Conservation (phyloP, 2,329 filamentous ascomycete genomes). For the Bertia moriformis region DNA sequence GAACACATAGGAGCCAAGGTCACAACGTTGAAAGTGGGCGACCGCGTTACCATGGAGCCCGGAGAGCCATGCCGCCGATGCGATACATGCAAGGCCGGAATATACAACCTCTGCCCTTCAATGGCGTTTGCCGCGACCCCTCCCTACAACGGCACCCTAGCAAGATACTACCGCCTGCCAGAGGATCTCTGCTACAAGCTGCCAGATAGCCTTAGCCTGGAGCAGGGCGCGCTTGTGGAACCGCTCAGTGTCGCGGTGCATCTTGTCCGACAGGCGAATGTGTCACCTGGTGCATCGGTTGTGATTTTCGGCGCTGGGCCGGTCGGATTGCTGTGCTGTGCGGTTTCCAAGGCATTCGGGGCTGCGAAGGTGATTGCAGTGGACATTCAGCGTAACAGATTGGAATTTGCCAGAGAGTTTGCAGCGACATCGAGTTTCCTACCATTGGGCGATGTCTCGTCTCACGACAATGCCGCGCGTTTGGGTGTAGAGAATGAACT, state of each 20-base stretch:
- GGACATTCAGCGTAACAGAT: background rate
- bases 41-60: constrained; percentile 31
- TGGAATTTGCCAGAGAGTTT: background rate
- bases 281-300: constrained; percentile 25
- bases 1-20: constrained; percentile 41
- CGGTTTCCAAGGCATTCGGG: background rate
- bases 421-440: background rate
- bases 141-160: constrained; percentile 30
- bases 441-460: background rate
- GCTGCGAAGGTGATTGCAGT: background rate
- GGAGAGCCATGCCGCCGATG: constrained; percentile 28
- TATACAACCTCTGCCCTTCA: constrained; percentile 24
- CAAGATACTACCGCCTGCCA: constrained; percentile 29
- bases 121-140: constrained; percentile 33
- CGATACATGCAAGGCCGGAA: constrained; percentile 21
- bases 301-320: constrained; percentile 33
- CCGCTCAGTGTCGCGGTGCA: constrained; percentile 34
- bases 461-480: background rate
- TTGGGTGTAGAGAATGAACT: background rate
- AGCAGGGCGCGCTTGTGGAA: constrained; percentile 36
- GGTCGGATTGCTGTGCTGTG: constrained; percentile 27
- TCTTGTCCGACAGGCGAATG: too few relatives aligned
- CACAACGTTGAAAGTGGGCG: constrained; percentile 23
- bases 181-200: constrained; percentile 30
- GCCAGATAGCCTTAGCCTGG: constrained; percentile 25